phyloP scores from a whole-genome alignment of 129 eudicot species.

The Flaveria brownii region DNA sequence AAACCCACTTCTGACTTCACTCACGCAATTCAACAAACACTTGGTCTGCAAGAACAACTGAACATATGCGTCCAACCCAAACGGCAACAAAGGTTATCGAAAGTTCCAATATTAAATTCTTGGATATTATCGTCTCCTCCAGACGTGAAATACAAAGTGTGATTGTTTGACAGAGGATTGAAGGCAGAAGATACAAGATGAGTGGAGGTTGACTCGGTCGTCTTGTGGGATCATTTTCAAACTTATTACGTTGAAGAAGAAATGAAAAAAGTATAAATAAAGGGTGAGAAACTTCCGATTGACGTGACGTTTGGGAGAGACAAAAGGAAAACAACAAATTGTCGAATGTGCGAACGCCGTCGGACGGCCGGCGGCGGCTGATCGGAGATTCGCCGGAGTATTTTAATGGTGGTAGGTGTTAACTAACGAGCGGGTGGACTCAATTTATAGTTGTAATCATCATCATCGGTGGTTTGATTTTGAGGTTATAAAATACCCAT shows the following conservation, averaged over 20 bases:
- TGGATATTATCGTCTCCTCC: conserved; percentile 23
- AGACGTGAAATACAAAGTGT: conserved; percentile 35
- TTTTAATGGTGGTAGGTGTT: conserved; percentile 11
- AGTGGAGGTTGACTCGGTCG: conserved; percentile 43
- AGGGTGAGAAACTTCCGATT: conserved; percentile 23
- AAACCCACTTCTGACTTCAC: conserved; percentile 15
- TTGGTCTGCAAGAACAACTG: conserved; percentile 20
- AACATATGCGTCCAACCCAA: neutral
- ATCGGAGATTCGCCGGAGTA: conserved; percentile 19
- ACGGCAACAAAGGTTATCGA: neutral
- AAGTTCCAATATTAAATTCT: neutral
- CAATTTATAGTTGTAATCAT: conserved; percentile 8
- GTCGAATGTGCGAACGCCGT: too few relatives aligned
- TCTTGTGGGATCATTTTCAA: conserved; percentile 38
- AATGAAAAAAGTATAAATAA: conserved; percentile 24
- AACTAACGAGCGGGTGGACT: conserved; percentile 22
- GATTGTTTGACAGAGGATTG: conserved; percentile 19
- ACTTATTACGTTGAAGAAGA: conserved; percentile 26
- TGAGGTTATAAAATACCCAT: neutral
- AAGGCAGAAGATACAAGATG: conserved; percentile 22
- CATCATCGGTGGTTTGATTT: conserved; percentile 11
- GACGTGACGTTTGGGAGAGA: conserved; percentile 32
- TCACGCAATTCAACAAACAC: conserved; percentile 31
- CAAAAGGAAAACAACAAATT: conserved; percentile 23
- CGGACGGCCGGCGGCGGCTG: conserved; percentile 13